Evolutionary conservation across 2,329 filamentous ascomycete genomes (phyloP).

Genomic region (Nemania diffusa): DNA sequence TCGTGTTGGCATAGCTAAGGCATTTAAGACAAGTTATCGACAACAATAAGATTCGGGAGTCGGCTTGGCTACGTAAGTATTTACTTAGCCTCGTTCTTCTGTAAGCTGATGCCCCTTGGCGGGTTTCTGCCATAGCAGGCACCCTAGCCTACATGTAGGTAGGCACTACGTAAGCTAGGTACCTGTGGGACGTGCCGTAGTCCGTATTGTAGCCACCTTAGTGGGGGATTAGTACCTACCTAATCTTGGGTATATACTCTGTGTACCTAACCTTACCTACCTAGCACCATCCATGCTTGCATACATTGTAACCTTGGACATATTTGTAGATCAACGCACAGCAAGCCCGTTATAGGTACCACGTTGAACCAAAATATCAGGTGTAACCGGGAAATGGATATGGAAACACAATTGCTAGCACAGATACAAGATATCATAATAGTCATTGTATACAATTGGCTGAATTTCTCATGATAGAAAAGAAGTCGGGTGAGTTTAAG

Average conservation of each 20-base stretch:
- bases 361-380: not conserved
- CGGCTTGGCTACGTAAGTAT: constrained; percentile 2
- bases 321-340: not conserved
- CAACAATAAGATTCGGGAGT: constrained; percentile 22
- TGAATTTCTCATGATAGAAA: not conserved
- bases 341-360: not conserved
- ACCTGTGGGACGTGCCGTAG: too few species aligned
- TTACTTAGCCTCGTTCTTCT: constrained; percentile 21
- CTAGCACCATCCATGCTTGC: too few species aligned
- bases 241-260: too few species aligned
- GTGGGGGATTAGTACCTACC: not conserved
- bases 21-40: constrained; percentile 13
- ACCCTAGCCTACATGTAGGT: not conserved
- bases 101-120: constrained; percentile 6
- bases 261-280: too few species aligned
- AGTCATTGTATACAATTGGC: not conserved
- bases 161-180: not conserved
- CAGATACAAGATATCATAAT: not conserved
- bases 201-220: too few species aligned
- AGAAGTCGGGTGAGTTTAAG: not conserved
- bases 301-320: too few species aligned
- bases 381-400: not conserved
- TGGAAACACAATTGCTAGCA: not conserved
- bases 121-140: not conserved
- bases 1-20: constrained; percentile 21